A percentile compares a stretch with the other conserved stretches of the same genome.
Conservation (phyloP, 305 asterid genomes). For the Lippia alba region DNA sequence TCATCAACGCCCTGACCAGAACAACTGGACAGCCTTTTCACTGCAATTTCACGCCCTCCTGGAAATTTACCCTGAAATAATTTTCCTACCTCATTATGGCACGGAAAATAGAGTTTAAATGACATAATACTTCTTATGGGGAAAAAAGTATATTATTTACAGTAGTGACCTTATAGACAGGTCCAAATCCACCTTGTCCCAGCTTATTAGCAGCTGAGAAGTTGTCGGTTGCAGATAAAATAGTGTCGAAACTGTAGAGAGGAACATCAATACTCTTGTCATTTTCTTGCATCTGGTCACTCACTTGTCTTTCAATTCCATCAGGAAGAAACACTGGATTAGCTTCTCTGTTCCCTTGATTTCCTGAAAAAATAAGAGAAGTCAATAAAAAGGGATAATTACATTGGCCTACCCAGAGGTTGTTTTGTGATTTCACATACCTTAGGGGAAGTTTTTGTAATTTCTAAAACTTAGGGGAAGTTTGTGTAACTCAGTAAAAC, state of each 20-base stretch:
- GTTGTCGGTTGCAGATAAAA: slow-evolving; percentile 48
- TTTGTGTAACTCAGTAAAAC: too few relatives aligned
- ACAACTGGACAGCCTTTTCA: slow-evolving; percentile 46
- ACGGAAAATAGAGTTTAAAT: not conserved
- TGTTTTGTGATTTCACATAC: too few relatives aligned
- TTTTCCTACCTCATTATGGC: not conserved
- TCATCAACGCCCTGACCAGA: slow-evolving; percentile 48
- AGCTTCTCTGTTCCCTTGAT: not conserved
- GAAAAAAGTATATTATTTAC: not conserved
- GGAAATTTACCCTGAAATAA: slow-evolving; percentile 43
- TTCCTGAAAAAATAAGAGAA: not conserved
- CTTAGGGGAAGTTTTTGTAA: too few relatives aligned
- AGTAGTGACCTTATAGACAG: slow-evolving; percentile 46
- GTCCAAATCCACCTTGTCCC: slow-evolving; percentile 62
- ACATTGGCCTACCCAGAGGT: too few relatives aligned
- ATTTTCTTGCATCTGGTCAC: not conserved
- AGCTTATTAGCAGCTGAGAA: slow-evolving; percentile 54
- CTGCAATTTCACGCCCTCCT: slow-evolving; percentile 46
- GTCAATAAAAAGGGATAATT: too few relatives aligned
- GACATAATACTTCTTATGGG: too few relatives aligned
- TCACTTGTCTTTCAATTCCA: not conserved
- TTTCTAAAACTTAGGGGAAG: too few relatives aligned
- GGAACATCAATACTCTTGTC: not conserved
- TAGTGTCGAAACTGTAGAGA: slow-evolving; percentile 7
- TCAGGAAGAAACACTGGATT: not conserved